Conservation (phyloP, 1,284 basidiomycete species). For the Thecaphora thlaspeos region DNA sequence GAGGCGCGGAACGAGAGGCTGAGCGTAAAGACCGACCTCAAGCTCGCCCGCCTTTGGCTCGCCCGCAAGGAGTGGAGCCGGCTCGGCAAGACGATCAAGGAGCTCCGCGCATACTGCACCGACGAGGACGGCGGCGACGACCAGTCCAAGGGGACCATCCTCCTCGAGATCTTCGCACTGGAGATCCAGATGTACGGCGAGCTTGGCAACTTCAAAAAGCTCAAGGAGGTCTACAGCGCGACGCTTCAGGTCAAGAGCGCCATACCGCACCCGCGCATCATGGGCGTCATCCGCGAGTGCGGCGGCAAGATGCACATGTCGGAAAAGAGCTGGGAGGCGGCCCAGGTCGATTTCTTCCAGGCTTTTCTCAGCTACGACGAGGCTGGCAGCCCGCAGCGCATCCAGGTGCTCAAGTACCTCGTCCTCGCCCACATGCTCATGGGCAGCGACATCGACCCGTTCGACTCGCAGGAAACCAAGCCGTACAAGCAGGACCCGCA, state of each 20-base stretch:
- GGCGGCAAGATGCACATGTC: conserved; percentile 99
- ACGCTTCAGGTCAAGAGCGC: conserved; percentile 89
- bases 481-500: conserved; percentile 97
- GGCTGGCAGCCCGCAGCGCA: conserved; percentile 90
- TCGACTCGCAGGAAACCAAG: conserved; percentile 98
- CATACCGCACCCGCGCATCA: conserved; percentile 95
- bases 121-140: conserved; percentile 71
- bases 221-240: conserved; percentile 96
- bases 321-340: conserved; percentile 94
- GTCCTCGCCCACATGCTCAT: conserved; percentile 98
- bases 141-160: conserved; percentile 82
- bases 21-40: conserved; percentile 92
- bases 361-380: conserved; percentile 99
- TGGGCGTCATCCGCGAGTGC: conserved; percentile 98
- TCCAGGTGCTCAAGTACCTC: conserved; percentile 96
- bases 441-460: conserved; percentile 96
- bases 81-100: conserved; percentile 64
- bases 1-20: conserved; percentile 97
- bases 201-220: conserved; percentile 87
- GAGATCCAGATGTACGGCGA: conserved; percentile 99
- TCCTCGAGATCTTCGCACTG: conserved; percentile 96
- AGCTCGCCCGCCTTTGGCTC: conserved; percentile 95
- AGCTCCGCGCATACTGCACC: conserved; percentile 61
- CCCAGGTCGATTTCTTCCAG: conserved; percentile 97
- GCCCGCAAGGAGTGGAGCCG: conserved; percentile 87